Conservation (phyloP, 2,329 filamentous ascomycete genomes). For the Chaetomiaceae sp. region DNA sequence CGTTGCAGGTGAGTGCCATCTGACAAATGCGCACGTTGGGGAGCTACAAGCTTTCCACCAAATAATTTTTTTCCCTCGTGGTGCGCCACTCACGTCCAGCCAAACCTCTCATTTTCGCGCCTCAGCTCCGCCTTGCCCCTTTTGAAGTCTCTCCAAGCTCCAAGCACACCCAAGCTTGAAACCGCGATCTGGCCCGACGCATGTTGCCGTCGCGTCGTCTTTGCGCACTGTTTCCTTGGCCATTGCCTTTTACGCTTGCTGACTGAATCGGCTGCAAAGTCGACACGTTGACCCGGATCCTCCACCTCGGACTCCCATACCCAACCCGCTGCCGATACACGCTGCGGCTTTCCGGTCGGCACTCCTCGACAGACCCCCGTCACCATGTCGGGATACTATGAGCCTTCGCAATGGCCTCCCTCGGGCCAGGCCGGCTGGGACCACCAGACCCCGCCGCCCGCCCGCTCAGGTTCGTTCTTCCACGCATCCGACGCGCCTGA, state of each 20-base stretch:
- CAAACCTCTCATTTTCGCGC: conserved; percentile 20
- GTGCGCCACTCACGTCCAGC: conserved; percentile 18
- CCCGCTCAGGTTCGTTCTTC: conserved; percentile 26
- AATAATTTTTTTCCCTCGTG: conserved; percentile 16
- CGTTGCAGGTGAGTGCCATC: conserved; percentile 16
- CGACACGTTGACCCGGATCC: conserved; percentile 17
- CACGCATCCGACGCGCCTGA: background rate
- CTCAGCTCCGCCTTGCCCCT: conserved; percentile 9
- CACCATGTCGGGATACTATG: conserved; percentile 30
- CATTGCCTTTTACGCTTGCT: conserved; percentile 15
- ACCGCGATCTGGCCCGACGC: conserved; percentile 13
- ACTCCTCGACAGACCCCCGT: conserved; percentile 3
- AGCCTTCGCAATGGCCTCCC: conserved; percentile 28
- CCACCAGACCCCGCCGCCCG: conserved; percentile 29
- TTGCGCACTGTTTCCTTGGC: conserved; percentile 10
- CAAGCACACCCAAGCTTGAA: background rate
- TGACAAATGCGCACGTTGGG: conserved; percentile 10
- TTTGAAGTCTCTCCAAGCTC: conserved; percentile 7
- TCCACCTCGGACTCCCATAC: conserved; percentile 2
- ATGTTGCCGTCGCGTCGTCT: conserved; percentile 10
- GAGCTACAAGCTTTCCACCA: conserved; percentile 1
- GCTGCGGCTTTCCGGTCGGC: conserved; percentile 21
- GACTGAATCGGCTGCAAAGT: conserved; percentile 11
- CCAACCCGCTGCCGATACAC: conserved; percentile 13
- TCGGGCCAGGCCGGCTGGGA: conserved; percentile 28